These are phyloP conservation scores for Scheffersomyces spartinae DNA, from an alignment of 805 yeast genomes.

Conservation along the genomic window DNA sequence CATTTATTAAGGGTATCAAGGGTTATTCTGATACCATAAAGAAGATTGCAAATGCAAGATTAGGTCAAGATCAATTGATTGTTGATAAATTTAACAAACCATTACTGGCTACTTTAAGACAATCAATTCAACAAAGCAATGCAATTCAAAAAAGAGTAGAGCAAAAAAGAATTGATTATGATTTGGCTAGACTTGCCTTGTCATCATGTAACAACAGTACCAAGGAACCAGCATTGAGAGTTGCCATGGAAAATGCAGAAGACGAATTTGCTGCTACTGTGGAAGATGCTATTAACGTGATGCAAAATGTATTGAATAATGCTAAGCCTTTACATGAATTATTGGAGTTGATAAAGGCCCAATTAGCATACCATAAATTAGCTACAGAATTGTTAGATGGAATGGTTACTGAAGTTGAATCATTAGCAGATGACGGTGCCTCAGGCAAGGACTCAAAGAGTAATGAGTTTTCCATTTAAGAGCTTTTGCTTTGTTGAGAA, in stretches of 20 bases:
- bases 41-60: conserved; percentile 70
- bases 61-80: conserved; percentile 71
- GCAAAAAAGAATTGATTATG: conserved; percentile 67
- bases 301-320: conserved; percentile 69
- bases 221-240: conserved; percentile 58
- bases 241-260: conserved; percentile 72
- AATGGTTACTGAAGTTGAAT: conserved; percentile 53
- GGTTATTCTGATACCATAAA: conserved; percentile 59
- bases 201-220: conserved; percentile 28
- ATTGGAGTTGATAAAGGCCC: conserved; percentile 63
- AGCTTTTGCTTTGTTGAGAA: too few species aligned
- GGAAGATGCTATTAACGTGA: conserved; percentile 73
- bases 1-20: conserved; percentile 51
- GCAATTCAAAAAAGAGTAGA: conserved; percentile 65
- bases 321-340: conserved; percentile 60
- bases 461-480: conserved; percentile 16
- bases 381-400: conserved; percentile 57
- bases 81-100: conserved; percentile 58
- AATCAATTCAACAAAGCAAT: conserved; percentile 49
- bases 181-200: conserved; percentile 51
- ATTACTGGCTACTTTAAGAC: conserved; percentile 48
- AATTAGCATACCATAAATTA: conserved; percentile 68
- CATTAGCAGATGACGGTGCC: conserved; percentile 42
- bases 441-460: conserved; percentile 7
- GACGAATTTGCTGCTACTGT: conserved; percentile 85